Evolutionary conservation across 2,329 filamentous ascomycete species (phyloP).

Genomic region (Colletotrichum falcatum): DNA sequence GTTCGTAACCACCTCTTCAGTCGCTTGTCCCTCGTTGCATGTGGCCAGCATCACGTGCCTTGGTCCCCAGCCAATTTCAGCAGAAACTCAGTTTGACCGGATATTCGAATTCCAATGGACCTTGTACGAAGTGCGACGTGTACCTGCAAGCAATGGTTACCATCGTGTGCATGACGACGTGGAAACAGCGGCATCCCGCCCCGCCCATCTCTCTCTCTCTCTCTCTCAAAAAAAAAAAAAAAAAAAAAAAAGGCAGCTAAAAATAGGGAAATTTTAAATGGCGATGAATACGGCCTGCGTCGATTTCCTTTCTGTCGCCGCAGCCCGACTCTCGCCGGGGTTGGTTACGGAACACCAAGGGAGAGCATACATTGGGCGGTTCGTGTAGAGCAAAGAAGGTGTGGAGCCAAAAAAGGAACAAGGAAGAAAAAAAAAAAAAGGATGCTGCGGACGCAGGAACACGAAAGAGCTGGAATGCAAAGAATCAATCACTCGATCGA

Average conservation of each 20-base stretch:
- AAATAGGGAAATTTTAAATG: not conserved
- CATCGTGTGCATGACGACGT: not conserved
- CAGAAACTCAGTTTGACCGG: not conserved
- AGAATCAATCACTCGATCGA: constrained; percentile 11
- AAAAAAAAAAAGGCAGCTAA: not conserved
- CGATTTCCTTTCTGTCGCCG: constrained; percentile 8
- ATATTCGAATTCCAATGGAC: not conserved
- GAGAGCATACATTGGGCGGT: not conserved
- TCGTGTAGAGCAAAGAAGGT: not conserved
- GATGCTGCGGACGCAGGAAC: not conserved
- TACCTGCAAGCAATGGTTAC: no score
- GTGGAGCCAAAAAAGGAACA: not conserved
- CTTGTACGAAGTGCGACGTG: not conserved
- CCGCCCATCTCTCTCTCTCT: no score
- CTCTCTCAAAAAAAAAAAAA: no score
- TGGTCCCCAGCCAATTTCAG: not conserved
- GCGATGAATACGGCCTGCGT: no score
- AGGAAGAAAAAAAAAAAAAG: not conserved
- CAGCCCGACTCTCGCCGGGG: not conserved
- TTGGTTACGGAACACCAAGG: not conserved
- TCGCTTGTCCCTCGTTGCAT: not conserved
- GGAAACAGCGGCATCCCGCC: not conserved
- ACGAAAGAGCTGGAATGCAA: constrained; percentile 8
- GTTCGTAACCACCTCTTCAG: not conserved
- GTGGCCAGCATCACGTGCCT: not conserved